These are phyloP conservation scores for Citrullus colocynthis DNA, from an alignment of 306 rosid genomes.

Conservation along the genomic window DNA sequence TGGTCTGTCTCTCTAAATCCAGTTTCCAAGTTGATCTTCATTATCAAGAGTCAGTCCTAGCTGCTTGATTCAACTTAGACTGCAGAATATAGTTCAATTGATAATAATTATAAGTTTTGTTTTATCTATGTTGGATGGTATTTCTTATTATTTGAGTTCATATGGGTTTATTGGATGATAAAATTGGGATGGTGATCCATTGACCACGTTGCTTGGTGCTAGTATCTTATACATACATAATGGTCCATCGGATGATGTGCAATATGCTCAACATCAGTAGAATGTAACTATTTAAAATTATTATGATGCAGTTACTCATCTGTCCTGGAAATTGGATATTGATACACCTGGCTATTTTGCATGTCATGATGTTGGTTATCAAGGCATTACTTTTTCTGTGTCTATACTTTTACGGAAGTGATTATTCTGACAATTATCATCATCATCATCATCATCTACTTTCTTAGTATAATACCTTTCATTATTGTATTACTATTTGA, in stretches of 20 bases:
- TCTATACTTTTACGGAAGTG: neutral
- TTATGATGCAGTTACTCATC: neutral
- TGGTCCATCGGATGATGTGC: neutral
- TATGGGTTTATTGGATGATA: neutral
- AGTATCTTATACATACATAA: neutral
- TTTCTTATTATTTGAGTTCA: neutral
- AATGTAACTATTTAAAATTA: neutral
- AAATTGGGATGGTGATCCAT: neutral
- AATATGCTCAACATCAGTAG: neutral
- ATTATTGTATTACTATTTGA: neutral
- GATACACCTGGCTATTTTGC: neutral
- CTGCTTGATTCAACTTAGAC: neutral
- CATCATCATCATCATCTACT: neutral
- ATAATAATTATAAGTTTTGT: neutral
- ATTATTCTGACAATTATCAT: neutral
- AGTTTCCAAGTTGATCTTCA: neutral
- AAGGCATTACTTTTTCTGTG: neutral
- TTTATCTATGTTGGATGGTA: neutral
- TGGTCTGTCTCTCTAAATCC: neutral
- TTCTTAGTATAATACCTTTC: neutral
- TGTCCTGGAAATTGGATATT: neutral
- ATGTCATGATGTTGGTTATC: neutral
- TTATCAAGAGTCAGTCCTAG: neutral
- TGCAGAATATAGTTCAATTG: neutral
- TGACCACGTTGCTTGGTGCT: neutral